These are phyloP conservation scores for Alternaria sp. DNA, from an alignment of 2,329 filamentous ascomycete genomes.

Conservation along the genomic window DNA sequence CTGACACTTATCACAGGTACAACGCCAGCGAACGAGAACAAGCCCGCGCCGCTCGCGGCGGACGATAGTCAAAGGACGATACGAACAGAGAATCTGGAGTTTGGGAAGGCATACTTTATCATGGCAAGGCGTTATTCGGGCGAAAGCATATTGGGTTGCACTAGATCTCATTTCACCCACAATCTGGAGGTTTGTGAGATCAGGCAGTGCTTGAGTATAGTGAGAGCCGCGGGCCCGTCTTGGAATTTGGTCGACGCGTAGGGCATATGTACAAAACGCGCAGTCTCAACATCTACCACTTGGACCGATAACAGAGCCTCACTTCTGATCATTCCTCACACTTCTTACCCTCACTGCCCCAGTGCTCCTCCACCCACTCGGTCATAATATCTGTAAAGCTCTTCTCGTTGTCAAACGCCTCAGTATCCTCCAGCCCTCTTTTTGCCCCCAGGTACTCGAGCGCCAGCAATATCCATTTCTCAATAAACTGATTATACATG, in stretches of 20 bases:
- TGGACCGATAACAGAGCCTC: not conserved
- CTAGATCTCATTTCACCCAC: not conserved
- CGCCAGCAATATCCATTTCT: constrained; percentile 79
- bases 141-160: constrained; percentile 2
- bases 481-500: constrained; percentile 89
- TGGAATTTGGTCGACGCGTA: not conserved
- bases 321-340: not conserved
- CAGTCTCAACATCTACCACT: not conserved
- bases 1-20: constrained; percentile 38
- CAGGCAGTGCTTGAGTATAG: not conserved
- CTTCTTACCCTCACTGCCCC: constrained; percentile 46
- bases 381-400: constrained; percentile 64
- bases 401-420: constrained; percentile 59
- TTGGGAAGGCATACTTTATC: constrained; percentile 24
- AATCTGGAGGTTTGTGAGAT: not conserved
- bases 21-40: constrained; percentile 47
- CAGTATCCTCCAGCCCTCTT: constrained; percentile 58
- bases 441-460: constrained; percentile 66
- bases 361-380: constrained; percentile 65
- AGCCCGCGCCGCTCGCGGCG: constrained; percentile 35
- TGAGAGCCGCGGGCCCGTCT: not conserved
- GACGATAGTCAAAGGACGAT: constrained; percentile 19
- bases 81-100: constrained; percentile 13
- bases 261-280: not conserved
- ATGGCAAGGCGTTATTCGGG: constrained; percentile 23